These are phyloP conservation scores for Aspergillus campestris DNA, from an alignment of 495 filamentous ascomycete species.

Conservation along the genomic window DNA sequence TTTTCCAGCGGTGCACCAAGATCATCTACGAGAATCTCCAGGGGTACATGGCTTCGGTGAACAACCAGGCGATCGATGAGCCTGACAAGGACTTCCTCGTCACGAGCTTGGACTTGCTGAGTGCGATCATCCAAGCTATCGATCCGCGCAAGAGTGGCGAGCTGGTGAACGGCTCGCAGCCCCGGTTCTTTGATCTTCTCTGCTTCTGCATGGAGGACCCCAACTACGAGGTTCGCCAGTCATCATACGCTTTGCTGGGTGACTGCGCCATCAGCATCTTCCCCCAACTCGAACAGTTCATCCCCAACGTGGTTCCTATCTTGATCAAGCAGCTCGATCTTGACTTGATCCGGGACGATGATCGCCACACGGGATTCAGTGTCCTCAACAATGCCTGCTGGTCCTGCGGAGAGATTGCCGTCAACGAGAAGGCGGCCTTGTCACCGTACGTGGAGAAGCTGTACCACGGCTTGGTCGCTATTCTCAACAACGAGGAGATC, in stretches of 20 bases:
- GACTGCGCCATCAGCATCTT: slow-evolving; percentile 97
- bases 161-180: slow-evolving; percentile 65
- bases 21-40: slow-evolving; percentile 90
- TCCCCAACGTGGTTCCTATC: slow-evolving; percentile 65
- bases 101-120: slow-evolving; percentile 90
- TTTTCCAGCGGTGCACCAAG: slow-evolving; percentile 77
- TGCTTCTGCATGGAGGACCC: slow-evolving; percentile 88
- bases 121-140: slow-evolving; percentile 88
- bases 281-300: slow-evolving; percentile 64
- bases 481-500: slow-evolving; percentile 74
- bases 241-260: slow-evolving; percentile 88
- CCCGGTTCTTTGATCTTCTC: slow-evolving; percentile 82
- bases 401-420: slow-evolving; percentile 89
- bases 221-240: slow-evolving; percentile 90
- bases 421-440: slow-evolving; percentile 76
- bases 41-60: slow-evolving; percentile 56
- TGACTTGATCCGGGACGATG: slow-evolving; percentile 62
- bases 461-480: slow-evolving; percentile 63
- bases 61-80: slow-evolving; percentile 59
- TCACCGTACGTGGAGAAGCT: slow-evolving; percentile 68
- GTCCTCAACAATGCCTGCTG: slow-evolving; percentile 98
- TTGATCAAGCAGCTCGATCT: slow-evolving; percentile 84
- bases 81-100: slow-evolving; percentile 97
- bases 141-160: slow-evolving; percentile 63
- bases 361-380: slow-evolving; percentile 68